Conservation (phyloP, 768 basidiomycete genomes). For the Podaxis sp. region DNA sequence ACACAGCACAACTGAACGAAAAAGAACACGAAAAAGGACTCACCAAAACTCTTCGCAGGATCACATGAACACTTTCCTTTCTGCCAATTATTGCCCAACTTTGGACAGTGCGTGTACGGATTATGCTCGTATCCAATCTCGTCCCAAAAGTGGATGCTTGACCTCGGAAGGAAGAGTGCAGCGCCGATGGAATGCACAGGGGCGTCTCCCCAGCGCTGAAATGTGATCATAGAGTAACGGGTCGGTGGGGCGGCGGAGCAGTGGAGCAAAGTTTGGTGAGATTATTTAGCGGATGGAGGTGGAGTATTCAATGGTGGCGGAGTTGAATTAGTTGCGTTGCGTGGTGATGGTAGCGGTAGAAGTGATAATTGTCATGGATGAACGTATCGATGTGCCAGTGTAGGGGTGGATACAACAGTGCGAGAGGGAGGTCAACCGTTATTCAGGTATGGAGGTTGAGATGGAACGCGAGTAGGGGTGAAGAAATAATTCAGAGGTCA, state of each 20-base stretch:
- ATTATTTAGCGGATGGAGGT: background rate
- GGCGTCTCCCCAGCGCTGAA: slow-evolving; percentile 55
- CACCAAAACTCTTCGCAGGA: slow-evolving; percentile 56
- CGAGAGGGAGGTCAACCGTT: too few relatives aligned
- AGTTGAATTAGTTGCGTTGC: slow-evolving; percentile 36
- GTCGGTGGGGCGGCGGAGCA: background rate
- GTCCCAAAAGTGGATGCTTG: slow-evolving; percentile 69
- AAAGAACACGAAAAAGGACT: slow-evolving; percentile 21
- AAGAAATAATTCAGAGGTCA: background rate
- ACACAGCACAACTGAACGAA: background rate
- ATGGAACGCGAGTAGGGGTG: background rate
- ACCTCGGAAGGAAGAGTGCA: slow-evolving; percentile 56
- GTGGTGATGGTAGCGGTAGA: slow-evolving; percentile 32
- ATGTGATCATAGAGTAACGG: slow-evolving; percentile 20
- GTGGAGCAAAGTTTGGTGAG: too few relatives aligned
- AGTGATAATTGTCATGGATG: slow-evolving; percentile 20
- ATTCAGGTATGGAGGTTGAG: background rate
- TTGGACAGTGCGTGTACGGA: slow-evolving; percentile 71
- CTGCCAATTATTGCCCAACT: slow-evolving; percentile 44
- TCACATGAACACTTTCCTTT: slow-evolving; percentile 66
- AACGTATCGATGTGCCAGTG: too few relatives aligned
- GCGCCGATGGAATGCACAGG: slow-evolving; percentile 72
- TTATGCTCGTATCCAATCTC: slow-evolving; percentile 79
- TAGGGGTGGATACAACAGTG: too few relatives aligned
- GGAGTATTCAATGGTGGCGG: slow-evolving; percentile 20